Conservation (phyloP, 2,329 filamentous ascomycete species). For the Grosmannia serpens region DNA sequence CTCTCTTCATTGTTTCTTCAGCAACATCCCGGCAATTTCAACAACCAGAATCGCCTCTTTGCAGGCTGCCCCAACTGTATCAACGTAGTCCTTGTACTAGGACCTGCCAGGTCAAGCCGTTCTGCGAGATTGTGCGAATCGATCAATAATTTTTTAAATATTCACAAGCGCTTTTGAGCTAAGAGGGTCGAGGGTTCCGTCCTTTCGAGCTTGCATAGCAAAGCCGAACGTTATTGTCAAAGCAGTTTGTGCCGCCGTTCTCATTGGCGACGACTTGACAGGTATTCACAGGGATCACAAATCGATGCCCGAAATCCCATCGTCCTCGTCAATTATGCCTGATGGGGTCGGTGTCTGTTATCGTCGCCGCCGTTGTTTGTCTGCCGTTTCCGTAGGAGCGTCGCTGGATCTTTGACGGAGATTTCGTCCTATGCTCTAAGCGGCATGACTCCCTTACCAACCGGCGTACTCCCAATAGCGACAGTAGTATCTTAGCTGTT, state of each 20-base stretch:
- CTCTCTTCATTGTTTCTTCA: background rate
- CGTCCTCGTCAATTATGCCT: too few species aligned
- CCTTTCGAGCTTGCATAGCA: background rate
- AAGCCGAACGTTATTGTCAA: background rate
- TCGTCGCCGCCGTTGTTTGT: too few species aligned
- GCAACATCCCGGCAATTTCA: background rate
- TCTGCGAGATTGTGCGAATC: background rate
- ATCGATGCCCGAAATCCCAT: too few species aligned
- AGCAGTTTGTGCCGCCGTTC: background rate
- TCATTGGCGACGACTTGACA: too few species aligned
- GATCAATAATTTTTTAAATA: background rate
- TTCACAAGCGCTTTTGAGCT: background rate
- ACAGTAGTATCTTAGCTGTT: too few species aligned
- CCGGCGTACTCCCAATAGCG: too few species aligned
- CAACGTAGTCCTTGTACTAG: background rate
- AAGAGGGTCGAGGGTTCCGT: background rate
- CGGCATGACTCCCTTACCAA: too few species aligned
- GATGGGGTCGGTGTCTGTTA: too few species aligned
- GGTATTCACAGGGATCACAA: too few species aligned
- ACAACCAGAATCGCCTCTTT: background rate
- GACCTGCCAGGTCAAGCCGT: background rate
- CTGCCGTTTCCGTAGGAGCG: too few species aligned
- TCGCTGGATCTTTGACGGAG: too few species aligned
- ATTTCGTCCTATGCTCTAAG: too few species aligned
- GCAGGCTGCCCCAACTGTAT: background rate